A percentile compares a stretch with the other conserved stretches of the same genome.
Conservation (phyloP, 1,284 basidiomycete genomes). For the Marasmius oreades region DNA sequence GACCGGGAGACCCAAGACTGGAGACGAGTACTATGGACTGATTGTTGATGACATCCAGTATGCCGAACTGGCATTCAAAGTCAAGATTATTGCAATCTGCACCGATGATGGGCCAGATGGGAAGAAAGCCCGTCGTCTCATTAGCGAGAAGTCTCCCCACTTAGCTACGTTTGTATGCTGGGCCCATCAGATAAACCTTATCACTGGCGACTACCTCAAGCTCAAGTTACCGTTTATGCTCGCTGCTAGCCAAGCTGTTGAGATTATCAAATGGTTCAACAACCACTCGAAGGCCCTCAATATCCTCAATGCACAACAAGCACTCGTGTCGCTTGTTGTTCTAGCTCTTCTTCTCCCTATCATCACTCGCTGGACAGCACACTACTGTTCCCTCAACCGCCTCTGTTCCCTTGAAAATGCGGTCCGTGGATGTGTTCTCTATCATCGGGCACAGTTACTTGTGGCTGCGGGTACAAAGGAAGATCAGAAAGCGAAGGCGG, state of each 20-base stretch:
- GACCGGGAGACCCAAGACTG: slow-evolving; percentile 27
- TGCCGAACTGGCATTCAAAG: slow-evolving; percentile 14
- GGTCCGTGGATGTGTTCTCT: slow-evolving; percentile 15
- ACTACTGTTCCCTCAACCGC: slow-evolving; percentile 21
- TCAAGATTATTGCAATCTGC: slow-evolving; percentile 23
- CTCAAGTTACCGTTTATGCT: slow-evolving; percentile 13
- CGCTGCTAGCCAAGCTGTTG: slow-evolving; percentile 18
- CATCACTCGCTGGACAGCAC: slow-evolving; percentile 30
- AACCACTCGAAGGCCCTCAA: slow-evolving; percentile 27
- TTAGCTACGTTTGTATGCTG: slow-evolving; percentile 29
- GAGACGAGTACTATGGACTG: slow-evolving; percentile 25
- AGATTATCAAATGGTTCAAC: slow-evolving; percentile 32
- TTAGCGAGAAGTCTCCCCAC: slow-evolving; percentile 16
- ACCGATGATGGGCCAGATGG: slow-evolving; percentile 30
- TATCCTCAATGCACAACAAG: slow-evolving; percentile 23
- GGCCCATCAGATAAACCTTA: slow-evolving; percentile 31
- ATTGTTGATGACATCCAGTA: slow-evolving; percentile 24
- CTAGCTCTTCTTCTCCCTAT: slow-evolving; percentile 28
- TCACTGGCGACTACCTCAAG: slow-evolving; percentile 28
- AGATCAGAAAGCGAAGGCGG: slow-evolving; percentile 16
- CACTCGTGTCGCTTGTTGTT: not conserved
- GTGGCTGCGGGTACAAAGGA: slow-evolving; percentile 16
- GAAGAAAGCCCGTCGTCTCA: slow-evolving; percentile 25
- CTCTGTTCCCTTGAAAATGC: slow-evolving; percentile 19
- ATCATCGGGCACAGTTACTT: slow-evolving; percentile 18